Percentiles rank a stretch among this genome's conserved stretches.
Evolutionary conservation across 2,329 filamentous ascomycete species (phyloP).

Genomic region (Talaromyces rugulosus): DNA sequence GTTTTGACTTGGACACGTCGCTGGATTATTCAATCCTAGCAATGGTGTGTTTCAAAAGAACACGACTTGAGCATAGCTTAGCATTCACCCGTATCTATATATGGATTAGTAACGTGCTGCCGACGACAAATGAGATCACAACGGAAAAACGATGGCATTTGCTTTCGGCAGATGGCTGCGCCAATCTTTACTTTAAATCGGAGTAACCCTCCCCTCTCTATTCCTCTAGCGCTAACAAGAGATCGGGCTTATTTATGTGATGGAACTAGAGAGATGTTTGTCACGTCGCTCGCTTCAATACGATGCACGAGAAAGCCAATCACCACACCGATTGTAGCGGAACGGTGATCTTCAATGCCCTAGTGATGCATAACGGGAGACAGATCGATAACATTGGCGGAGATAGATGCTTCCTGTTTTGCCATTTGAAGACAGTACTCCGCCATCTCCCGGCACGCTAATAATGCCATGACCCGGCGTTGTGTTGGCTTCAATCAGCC

Average conservation of each 20-base stretch:
- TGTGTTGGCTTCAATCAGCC: neutral
- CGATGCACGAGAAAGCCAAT: too few species aligned
- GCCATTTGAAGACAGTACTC: too few species aligned
- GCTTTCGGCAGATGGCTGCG: neutral
- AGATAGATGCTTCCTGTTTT: too few species aligned
- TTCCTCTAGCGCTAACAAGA: neutral
- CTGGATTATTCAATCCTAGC: neutral
- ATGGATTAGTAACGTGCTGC: neutral
- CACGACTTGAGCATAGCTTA: neutral
- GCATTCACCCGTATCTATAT: neutral
- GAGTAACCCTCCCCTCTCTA: neutral
- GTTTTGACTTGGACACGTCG: neutral
- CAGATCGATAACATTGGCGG: too few species aligned
- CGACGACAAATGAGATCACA: neutral
- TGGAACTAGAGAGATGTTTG: too few species aligned
- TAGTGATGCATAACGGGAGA: too few species aligned
- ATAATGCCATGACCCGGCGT: too few species aligned
- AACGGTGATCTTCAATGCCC: too few species aligned
- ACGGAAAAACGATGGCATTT: neutral
- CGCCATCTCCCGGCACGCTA: too few species aligned
- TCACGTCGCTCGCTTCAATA: too few species aligned
- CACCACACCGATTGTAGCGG: too few species aligned
- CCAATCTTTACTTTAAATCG: neutral
- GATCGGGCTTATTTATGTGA: too few species aligned
- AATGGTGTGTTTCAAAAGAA: neutral